Evolutionary conservation across 2,329 filamentous ascomycete species (phyloP).

Genomic region (Colletotrichum sp.): DNA sequence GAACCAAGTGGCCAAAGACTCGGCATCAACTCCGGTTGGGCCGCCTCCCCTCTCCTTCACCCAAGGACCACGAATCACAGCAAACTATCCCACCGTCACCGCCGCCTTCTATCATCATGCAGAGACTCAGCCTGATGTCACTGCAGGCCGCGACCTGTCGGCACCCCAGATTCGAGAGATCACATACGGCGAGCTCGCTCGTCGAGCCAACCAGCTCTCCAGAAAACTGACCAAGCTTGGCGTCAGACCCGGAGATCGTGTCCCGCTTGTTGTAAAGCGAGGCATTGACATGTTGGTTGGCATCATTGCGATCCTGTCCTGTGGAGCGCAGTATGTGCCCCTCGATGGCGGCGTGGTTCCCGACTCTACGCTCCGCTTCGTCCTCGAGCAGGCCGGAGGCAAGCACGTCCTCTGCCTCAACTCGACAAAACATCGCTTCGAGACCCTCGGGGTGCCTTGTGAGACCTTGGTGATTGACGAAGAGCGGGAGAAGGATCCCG

Average conservation of each 20-base stretch:
- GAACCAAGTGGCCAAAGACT: neutral
- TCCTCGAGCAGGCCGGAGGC: constrained; percentile 50
- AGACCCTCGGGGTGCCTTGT: neutral
- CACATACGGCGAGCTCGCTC: constrained; percentile 50
- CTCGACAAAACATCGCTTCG: constrained; percentile 3
- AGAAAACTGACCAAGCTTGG: constrained; percentile 41
- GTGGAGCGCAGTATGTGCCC: constrained; percentile 64
- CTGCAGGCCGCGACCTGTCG: constrained; percentile 41
- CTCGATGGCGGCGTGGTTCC: constrained; percentile 61
- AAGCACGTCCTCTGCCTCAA: constrained; percentile 51
- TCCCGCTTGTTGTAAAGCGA: constrained; percentile 58
- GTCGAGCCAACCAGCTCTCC: constrained; percentile 45
- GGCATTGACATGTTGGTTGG: constrained; percentile 62
- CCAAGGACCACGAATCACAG: constrained; percentile 4
- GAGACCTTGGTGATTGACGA: constrained; percentile 2
- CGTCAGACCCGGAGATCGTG: constrained; percentile 47
- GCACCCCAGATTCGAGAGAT: constrained; percentile 30
- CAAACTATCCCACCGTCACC: constrained; percentile 14
- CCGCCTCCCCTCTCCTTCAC: neutral
- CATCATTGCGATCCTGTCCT: constrained; percentile 61
- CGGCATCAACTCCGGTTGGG: constrained; percentile 14
- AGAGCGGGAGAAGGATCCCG: neutral
- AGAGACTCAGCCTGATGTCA: constrained; percentile 37
- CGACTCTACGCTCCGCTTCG: constrained; percentile 52
- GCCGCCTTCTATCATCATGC: constrained; percentile 28